Evolutionary conservation across 306 rosid genomes (phyloP), one percentile per base, ranked within the genome.

Genomic region (Malus fusca): DNA sequence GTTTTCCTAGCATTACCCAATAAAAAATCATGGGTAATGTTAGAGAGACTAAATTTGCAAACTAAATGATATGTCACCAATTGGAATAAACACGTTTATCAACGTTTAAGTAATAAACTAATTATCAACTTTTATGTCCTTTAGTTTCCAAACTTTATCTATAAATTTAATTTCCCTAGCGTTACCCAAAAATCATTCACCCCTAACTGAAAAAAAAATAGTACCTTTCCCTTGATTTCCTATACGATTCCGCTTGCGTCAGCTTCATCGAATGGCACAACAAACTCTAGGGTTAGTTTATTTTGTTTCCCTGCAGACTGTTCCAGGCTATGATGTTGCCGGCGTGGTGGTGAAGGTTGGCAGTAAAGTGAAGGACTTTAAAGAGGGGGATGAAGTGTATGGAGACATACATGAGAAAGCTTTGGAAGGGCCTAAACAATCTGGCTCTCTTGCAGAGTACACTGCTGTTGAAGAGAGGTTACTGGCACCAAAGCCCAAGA

Each of bases 271-370:
- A 48, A 48, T 48, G 55, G 0, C 21, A 6, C 55, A 14, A 15
- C 18, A 48, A 15, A 69, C 68, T 52, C 56, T 30, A 52, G 73
- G 73, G 22, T 17, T n/a, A 48, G 6, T 75, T 78, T 7, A n/a
- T 8, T 84, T 73, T 17, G 33, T 84, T 76, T 56, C 70, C 42
- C 1, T 63, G 65, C 75, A 94, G 99, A 95, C 97, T 81, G 91
- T 95, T 80, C 99, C 99, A 30, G 99, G 97, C 19, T 95, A 91
- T 75, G 97, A 93, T 81, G 92, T 93, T 12, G 92, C 96, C 3
- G 97, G 97, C n/a, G 88, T 91, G 77, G 97, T 91, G 78, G 97
- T 87, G 59, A 93, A 91, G 84, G 91, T 83, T 77, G 98, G 97
- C 6, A 85, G 93, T 65, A 19, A 87, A 72, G 98, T 91, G 12